Evolutionary conservation across 768 basidiomycete genomes (phyloP).

Genomic region (Termitomyces sp.): DNA sequence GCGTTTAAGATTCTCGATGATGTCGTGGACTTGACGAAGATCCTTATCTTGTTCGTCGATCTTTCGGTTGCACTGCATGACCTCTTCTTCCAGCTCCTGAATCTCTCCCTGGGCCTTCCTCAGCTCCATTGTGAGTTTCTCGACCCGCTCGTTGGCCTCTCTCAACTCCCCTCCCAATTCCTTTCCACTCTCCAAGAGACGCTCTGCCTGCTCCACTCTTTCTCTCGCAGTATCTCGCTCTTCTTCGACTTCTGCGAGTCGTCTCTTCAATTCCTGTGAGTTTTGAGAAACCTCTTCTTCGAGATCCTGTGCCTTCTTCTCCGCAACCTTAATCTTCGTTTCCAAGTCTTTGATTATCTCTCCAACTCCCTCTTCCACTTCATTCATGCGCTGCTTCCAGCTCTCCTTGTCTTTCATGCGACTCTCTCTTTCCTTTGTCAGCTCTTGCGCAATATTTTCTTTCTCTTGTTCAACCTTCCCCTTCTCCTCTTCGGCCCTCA

Average conservation of each 20-base stretch:
- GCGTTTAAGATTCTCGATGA: conserved; percentile 36
- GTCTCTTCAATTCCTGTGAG: conserved; percentile 40
- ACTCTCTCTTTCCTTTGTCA: conserved; percentile 51
- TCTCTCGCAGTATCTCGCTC: conserved; percentile 53
- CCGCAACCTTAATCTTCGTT: conserved; percentile 44
- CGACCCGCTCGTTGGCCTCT: conserved; percentile 59
- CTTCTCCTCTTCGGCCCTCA: conserved; percentile 39
- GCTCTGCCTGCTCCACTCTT: conserved; percentile 60
- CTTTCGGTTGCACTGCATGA: conserved; percentile 42
- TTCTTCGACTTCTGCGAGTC: conserved; percentile 37
- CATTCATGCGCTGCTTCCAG: conserved; percentile 66
- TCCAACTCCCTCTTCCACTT: conserved; percentile 66
- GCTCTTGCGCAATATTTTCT: conserved; percentile 35
- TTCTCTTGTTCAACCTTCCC: conserved; percentile 39
- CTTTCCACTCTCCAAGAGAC: conserved; percentile 52
- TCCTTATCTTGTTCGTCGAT: conserved; percentile 54
- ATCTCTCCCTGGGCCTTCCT: conserved; percentile 54
- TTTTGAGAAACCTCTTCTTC: conserved; percentile 30
- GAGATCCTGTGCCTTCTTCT: conserved; percentile 34
- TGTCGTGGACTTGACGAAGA: conserved; percentile 45
- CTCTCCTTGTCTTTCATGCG: conserved; percentile 61
- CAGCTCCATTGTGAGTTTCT: conserved; percentile 49
- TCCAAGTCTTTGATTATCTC: conserved; percentile 65
- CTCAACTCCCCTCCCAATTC: conserved; percentile 66
- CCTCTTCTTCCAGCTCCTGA: conserved; percentile 57